Conservation (phyloP, 257 asterid genomes). For the Fraxinus americana region DNA sequence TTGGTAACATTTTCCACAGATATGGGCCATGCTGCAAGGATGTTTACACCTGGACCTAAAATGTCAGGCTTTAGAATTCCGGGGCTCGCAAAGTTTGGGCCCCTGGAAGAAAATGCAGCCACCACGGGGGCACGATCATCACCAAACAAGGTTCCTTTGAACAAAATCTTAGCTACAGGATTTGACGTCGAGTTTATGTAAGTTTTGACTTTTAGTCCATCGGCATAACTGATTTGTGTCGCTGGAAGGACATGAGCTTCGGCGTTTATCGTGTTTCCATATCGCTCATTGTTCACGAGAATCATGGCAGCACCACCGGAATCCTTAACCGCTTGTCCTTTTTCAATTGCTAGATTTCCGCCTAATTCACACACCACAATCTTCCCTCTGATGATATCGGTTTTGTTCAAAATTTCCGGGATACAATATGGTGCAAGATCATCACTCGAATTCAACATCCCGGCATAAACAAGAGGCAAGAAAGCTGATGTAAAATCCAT, state of each 20-base stretch:
- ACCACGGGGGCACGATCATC: conserved; percentile 43
- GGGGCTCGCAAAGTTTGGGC: conserved; percentile 36
- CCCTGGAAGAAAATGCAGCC: conserved; percentile 52
- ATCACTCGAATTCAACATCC: conserved; percentile 18
- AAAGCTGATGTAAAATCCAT: conserved; percentile 13
- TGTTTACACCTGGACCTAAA: conserved; percentile 59
- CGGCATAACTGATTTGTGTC: conserved; percentile 26
- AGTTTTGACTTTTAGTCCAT: conserved; percentile 27
- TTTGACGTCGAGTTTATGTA: conserved; percentile 32
- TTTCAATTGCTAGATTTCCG: neutral
- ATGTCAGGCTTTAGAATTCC: conserved; percentile 72
- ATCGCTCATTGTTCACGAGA: neutral
- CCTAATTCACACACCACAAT: conserved; percentile 29
- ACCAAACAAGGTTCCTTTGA: conserved; percentile 51
- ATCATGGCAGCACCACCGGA: conserved; percentile 39
- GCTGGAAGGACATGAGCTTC: conserved; percentile 34
- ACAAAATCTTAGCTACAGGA: conserved; percentile 32
- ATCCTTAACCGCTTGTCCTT: conserved; percentile 30
- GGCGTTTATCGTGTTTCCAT: neutral
- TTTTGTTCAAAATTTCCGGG: conserved; percentile 18
- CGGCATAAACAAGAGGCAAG: conserved; percentile 38
- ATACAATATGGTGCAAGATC: conserved; percentile 21
- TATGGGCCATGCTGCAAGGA: conserved; percentile 51
- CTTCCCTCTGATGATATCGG: conserved; percentile 16
- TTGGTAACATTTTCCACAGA: conserved; percentile 29